phyloP scores from a whole-genome alignment of 805 yeast species.

The Candida cerambycidarum region DNA sequence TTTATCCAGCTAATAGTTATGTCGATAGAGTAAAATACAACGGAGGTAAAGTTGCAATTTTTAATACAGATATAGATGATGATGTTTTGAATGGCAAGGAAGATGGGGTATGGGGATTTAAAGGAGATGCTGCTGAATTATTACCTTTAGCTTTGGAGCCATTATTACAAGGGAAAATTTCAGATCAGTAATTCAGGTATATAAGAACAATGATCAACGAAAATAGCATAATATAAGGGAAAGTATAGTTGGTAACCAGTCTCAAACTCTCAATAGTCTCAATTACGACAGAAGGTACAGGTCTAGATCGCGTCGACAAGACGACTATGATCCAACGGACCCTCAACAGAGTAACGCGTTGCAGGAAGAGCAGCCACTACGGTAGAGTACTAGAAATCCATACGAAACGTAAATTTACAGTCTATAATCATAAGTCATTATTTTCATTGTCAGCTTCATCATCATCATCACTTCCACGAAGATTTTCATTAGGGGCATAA shows the following conservation, averaged over 20 bases:
- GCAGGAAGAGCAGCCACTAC: too few relatives aligned
- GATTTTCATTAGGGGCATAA: not conserved
- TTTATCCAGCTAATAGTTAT: constrained; percentile 92
- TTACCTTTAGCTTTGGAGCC: constrained; percentile 69
- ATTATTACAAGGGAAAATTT: constrained; percentile 26
- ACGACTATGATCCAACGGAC: too few relatives aligned
- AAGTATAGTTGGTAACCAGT: too few relatives aligned
- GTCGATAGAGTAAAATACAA: constrained; percentile 70
- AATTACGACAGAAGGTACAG: too few relatives aligned
- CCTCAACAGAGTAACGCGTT: too few relatives aligned
- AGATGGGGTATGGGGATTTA: constrained; percentile 62
- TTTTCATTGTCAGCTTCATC: constrained; percentile 3
- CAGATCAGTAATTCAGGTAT: too few relatives aligned
- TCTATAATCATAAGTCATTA: constrained; percentile 10
- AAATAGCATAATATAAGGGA: too few relatives aligned
- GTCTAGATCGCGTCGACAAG: too few relatives aligned
- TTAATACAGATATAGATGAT: constrained; percentile 66
- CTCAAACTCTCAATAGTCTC: too few relatives aligned
- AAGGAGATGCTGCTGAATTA: constrained; percentile 76
- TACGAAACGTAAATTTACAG: constrained; percentile 8
- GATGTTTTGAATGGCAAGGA: constrained; percentile 41
- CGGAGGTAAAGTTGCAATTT: constrained; percentile 83
- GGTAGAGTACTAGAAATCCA: too few relatives aligned
- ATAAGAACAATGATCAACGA: too few relatives aligned
- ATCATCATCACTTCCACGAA: constrained; percentile 5